Evolutionary conservation across 352 stramenopile genomes (phyloP).

Genomic region (Elongisporangium undulatum): DNA sequence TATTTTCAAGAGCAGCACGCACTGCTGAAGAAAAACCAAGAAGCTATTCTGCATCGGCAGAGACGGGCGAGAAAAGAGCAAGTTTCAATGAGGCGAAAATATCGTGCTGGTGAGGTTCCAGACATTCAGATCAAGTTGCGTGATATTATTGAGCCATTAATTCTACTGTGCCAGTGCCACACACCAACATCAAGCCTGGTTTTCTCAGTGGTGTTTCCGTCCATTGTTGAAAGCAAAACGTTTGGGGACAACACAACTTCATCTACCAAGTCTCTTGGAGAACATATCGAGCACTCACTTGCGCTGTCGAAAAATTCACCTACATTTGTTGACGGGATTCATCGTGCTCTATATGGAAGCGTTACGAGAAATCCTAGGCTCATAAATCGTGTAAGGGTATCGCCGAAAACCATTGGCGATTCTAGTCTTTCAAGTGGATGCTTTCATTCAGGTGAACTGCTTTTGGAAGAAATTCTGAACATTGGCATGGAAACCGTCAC

Average conservation of each 20-base stretch:
- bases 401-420: conserved; percentile 34
- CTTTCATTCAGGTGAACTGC: conserved; percentile 51
- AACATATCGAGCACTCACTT: conserved; percentile 16
- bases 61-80: conserved; percentile 39
- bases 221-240: conserved; percentile 26
- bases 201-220: conserved; percentile 39
- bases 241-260: conserved; percentile 15
- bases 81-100: conserved; percentile 64
- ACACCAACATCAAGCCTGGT: conserved; percentile 31
- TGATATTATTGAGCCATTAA: conserved; percentile 66
- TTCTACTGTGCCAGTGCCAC: conserved; percentile 55
- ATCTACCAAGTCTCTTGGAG: conserved; percentile 7
- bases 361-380: conserved; percentile 27
- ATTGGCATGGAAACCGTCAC: conserved; percentile 1
- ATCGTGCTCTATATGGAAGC: conserved; percentile 45
- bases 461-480: conserved; percentile 58
- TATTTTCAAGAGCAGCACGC: conserved; percentile 69
- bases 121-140: conserved; percentile 75
- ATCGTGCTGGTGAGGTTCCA: conserved; percentile 64
- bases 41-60: conserved; percentile 45
- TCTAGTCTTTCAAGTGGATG: conserved; percentile 59
- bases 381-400: conserved; percentile 25
- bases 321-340: conserved; percentile 26
- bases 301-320: conserved; percentile 19
- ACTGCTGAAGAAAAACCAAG: conserved; percentile 44